These are phyloP conservation scores for Leishmania amazonensis DNA, from an alignment of 208 protist genomes.

Conservation along the genomic window DNA sequence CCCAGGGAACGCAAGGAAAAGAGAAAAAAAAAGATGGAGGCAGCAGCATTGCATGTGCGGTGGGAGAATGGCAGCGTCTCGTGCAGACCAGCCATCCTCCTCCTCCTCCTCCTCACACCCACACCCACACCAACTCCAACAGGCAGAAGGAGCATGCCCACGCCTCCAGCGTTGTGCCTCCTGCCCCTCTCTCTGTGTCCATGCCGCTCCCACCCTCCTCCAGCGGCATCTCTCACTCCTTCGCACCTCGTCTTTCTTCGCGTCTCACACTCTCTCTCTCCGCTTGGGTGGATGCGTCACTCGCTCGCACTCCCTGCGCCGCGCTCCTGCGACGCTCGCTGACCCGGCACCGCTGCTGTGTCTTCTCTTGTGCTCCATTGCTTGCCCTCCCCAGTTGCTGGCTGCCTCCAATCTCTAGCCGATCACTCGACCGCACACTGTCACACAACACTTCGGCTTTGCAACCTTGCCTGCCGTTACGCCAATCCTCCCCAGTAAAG, in stretches of 20 bases:
- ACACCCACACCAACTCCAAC: background rate
- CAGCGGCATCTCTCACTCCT: background rate
- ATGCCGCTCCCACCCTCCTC: background rate
- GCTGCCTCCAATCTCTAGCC: background rate
- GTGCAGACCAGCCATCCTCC: background rate
- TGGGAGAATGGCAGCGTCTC: background rate
- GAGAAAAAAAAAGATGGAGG: background rate
- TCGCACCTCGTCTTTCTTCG: background rate
- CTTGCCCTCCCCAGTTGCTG: background rate
- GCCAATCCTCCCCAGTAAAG: background rate
- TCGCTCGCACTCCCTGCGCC: background rate
- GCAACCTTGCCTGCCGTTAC: background rate
- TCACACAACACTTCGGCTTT: background rate
- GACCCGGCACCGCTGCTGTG: background rate
- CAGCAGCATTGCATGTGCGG: background rate
- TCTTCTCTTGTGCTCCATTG: background rate
- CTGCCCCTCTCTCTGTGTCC: background rate
- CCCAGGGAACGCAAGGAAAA: background rate
- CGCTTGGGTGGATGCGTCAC: background rate
- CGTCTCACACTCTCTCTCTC: background rate
- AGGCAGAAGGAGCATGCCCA: background rate
- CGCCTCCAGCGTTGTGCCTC: background rate
- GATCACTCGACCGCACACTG: background rate
- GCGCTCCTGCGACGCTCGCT: background rate
- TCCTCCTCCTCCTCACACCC: background rate